Conservation (phyloP, 331 rosid genomes). For the Telfairia occidentalis region DNA sequence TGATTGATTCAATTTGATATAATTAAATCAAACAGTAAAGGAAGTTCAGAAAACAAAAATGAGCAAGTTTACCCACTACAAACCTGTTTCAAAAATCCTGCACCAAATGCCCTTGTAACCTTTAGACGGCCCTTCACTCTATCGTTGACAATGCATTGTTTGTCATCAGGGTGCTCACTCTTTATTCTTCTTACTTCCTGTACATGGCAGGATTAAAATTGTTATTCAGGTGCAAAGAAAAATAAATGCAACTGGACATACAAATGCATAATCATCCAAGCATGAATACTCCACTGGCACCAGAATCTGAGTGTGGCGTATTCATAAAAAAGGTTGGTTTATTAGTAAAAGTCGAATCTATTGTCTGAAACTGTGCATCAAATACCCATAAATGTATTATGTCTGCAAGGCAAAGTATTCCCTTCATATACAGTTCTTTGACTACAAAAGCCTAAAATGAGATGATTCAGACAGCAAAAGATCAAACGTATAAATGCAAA, state of each 20-base stretch:
- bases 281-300: not conserved
- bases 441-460: not conserved
- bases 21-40: constrained; percentile 3
- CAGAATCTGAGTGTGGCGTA: not conserved
- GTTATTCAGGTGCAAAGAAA: not conserved
- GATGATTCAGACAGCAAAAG: not conserved
- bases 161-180: constrained; percentile 87
- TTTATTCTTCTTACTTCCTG: constrained; percentile 88
- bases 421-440: not conserved
- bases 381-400: not conserved
- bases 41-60: not conserved
- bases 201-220: constrained; percentile 3
- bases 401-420: not conserved
- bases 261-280: not conserved
- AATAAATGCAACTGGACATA: not conserved
- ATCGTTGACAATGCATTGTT: constrained; percentile 71
- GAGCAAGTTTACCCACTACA: constrained; percentile 14
- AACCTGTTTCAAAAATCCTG: constrained; percentile 94
- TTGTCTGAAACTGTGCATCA: not conserved
- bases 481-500: not conserved
- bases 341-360: not conserved
- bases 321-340: not conserved
- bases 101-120: constrained; percentile 95
- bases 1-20: not conserved
- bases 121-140: constrained; percentile 96